These are phyloP conservation scores for Pycnococcus provasolii DNA, from an alignment of 139 green algal species.

Conservation along the genomic window DNA sequence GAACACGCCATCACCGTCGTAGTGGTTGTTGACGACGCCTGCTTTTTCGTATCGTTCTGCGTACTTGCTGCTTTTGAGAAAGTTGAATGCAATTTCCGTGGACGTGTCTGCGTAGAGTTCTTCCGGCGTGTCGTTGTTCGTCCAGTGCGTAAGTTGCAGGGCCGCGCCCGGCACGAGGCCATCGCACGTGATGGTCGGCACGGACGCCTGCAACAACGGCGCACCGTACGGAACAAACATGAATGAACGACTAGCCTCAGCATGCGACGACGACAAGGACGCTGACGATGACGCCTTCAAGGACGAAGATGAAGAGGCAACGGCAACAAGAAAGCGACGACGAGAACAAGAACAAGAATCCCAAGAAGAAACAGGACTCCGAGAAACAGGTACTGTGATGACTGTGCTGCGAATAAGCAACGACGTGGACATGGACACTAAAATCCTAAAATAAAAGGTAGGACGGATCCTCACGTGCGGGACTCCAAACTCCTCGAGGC, in stretches of 20 bases:
- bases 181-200: background rate
- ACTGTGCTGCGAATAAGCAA: too few species aligned
- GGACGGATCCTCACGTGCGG: too few species aligned
- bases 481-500: too few species aligned
- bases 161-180: background rate
- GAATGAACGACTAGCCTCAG: constrained; percentile 11
- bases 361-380: too few species aligned
- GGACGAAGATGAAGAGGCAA: too few species aligned
- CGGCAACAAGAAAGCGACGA: too few species aligned
- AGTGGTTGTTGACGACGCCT: constrained; percentile 3
- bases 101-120: constrained; percentile 2
- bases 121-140: background rate
- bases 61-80: background rate
- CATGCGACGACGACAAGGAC: too few species aligned
- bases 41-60: background rate
- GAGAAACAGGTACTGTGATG: too few species aligned
- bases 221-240: background rate
- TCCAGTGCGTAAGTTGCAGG: constrained; percentile 4
- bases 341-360: too few species aligned
- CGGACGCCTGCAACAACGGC: background rate
- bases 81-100: constrained; percentile 6
- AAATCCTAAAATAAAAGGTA: too few species aligned
- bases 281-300: too few species aligned
- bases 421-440: too few species aligned
- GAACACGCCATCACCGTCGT: constrained; percentile 1